These are phyloP conservation scores for Metschnikowia aberdeeniae DNA, from an alignment of 805 yeast species.

Conservation along the genomic window DNA sequence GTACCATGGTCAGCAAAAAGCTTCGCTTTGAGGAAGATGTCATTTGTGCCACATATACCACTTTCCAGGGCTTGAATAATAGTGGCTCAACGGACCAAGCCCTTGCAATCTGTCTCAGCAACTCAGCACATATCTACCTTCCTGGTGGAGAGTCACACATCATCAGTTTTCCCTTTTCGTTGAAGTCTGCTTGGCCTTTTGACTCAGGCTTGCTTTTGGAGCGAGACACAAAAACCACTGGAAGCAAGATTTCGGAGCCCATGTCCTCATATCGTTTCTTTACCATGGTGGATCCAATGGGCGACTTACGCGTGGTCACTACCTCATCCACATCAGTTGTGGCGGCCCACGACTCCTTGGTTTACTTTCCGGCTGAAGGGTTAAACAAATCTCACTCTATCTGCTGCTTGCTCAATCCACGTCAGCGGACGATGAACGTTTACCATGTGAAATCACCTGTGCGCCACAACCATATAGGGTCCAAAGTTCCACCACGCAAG, in stretches of 20 bases:
- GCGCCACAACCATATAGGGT: conserved; percentile 11
- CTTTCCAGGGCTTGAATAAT: conserved; percentile 31
- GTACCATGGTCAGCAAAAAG: conserved; percentile 46
- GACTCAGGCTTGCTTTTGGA: conserved; percentile 67
- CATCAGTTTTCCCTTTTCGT: conserved; percentile 65
- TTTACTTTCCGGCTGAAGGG: conserved; percentile 48
- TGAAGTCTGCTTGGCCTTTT: conserved; percentile 58
- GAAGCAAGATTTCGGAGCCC: neutral
- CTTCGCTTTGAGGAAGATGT: conserved; percentile 50
- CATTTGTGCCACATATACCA: conserved; percentile 57
- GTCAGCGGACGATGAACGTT: conserved; percentile 43
- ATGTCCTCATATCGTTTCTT: conserved; percentile 42
- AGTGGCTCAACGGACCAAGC: conserved; percentile 24
- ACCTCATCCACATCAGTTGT: conserved; percentile 68
- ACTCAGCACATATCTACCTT: conserved; percentile 60
- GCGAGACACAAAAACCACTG: conserved; percentile 28
- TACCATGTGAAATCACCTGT: conserved; percentile 51
- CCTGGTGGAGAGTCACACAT: conserved; percentile 55
- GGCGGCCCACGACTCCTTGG: conserved; percentile 51
- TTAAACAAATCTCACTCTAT: conserved; percentile 36
- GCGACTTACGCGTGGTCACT: conserved; percentile 66
- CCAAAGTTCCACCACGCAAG: conserved; percentile 11
- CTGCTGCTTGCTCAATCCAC: conserved; percentile 53
- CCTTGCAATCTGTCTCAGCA: conserved; percentile 58
- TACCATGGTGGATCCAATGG: conserved; percentile 69